phyloP scores from a whole-genome alignment of 1,284 basidiomycete species.

The Microbotryum lychnidis-dioicae region DNA sequence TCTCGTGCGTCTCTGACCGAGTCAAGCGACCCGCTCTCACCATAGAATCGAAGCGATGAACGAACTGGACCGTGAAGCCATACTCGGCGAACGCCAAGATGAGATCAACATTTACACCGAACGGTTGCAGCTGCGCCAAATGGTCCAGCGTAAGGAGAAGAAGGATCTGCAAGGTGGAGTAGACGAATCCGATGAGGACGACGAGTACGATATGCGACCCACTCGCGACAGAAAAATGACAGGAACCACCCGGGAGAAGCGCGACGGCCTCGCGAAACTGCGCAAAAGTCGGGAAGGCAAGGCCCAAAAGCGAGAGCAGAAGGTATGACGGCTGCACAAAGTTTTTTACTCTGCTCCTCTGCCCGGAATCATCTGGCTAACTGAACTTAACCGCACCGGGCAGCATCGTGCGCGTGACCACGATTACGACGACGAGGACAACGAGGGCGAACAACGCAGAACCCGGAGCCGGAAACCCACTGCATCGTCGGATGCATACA shows the following conservation, averaged over 20 bases:
- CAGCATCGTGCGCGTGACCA: not conserved
- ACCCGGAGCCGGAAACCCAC: not conserved
- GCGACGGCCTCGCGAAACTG: slow-evolving; percentile 66
- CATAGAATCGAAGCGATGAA: slow-evolving; percentile 65
- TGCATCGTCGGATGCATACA: slow-evolving; percentile 2
- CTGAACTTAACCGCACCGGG: not conserved
- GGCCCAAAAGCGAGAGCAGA: slow-evolving; percentile 49
- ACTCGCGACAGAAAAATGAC: slow-evolving; percentile 47
- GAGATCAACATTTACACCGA: slow-evolving; percentile 52
- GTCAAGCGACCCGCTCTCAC: slow-evolving; percentile 1
- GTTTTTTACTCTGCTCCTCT: not conserved
- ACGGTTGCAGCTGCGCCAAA: too few species aligned
- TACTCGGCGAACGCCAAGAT: slow-evolving; percentile 68
- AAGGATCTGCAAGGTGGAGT: slow-evolving; percentile 48
- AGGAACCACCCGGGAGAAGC: slow-evolving; percentile 74
- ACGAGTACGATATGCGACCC: slow-evolving; percentile 1
- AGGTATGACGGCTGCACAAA: slow-evolving; percentile 15
- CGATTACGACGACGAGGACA: slow-evolving; percentile 19
- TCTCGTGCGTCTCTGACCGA: slow-evolving; percentile 24
- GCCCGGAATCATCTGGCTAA: not conserved
- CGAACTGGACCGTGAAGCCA: slow-evolving; percentile 80
- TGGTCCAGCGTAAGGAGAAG: slow-evolving; percentile 55
- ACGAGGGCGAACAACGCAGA: slow-evolving; percentile 11
- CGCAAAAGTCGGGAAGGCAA: slow-evolving; percentile 56
- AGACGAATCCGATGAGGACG: slow-evolving; percentile 41